phyloP scores from a whole-genome alignment of 495 filamentous ascomycete genomes.

The Thermothielavioides terrestris region DNA sequence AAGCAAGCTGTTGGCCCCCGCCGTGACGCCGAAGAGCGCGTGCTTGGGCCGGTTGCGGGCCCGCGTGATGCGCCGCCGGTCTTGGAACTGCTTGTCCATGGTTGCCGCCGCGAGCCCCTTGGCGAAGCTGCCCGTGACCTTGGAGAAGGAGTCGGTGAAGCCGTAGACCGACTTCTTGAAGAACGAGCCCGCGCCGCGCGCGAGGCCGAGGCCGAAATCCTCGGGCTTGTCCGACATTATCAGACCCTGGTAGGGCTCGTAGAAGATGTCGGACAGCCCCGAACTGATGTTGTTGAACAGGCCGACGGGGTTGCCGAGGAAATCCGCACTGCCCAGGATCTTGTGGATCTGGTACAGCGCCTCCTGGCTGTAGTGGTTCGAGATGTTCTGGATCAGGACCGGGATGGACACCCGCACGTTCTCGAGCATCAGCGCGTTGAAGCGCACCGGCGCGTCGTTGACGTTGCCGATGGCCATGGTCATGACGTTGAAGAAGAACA shows the following conservation, averaged over 20 bases:
- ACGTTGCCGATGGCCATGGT: slow-evolving; percentile 99
- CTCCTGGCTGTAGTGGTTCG: slow-evolving; percentile 92
- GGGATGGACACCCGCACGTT: slow-evolving; percentile 87
- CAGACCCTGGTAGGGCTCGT: slow-evolving; percentile 95
- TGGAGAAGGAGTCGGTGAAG: slow-evolving; percentile 90
- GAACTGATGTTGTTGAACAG: slow-evolving; percentile 98
- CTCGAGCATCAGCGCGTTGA: slow-evolving; percentile 90
- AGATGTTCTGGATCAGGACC: slow-evolving; percentile 72
- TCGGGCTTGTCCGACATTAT: slow-evolving; percentile 93
- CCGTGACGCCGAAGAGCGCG: slow-evolving; percentile 89
- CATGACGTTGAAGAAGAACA: slow-evolving; percentile 97
- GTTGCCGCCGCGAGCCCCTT: slow-evolving; percentile 92
- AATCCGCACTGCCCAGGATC: slow-evolving; percentile 92
- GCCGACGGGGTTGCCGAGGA: slow-evolving; percentile 96
- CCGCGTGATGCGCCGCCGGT: slow-evolving; percentile 85
- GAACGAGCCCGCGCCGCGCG: slow-evolving; percentile 92
- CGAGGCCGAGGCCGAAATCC: slow-evolving; percentile 87
- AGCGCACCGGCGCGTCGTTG: slow-evolving; percentile 88
- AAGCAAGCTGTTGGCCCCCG: slow-evolving; percentile 90
- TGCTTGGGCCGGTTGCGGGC: slow-evolving; percentile 93
- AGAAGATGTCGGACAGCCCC: slow-evolving; percentile 94
- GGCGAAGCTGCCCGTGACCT: slow-evolving; percentile 91
- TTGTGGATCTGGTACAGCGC: slow-evolving; percentile 92
- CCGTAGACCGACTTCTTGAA: slow-evolving; percentile 98
- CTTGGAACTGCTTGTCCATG: slow-evolving; percentile 96